Percentiles rank a stretch among this genome's conserved stretches.
Conservation (phyloP, 257 asterid species). For the Solanum peruvianum region DNA sequence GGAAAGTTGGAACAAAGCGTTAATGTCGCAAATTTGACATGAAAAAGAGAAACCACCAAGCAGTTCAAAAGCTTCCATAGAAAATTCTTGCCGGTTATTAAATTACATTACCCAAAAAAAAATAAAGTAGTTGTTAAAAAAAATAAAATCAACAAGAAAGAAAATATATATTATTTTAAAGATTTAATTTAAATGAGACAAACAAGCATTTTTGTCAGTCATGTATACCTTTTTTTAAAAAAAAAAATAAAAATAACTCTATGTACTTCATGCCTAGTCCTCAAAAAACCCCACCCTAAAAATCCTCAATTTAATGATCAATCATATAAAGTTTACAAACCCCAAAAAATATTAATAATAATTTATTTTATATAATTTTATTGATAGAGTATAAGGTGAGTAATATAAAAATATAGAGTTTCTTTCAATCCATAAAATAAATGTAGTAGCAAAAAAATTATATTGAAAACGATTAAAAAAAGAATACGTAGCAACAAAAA, state of each 20-base stretch:
- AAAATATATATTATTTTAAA: neutral
- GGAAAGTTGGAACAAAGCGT: slow-evolving; percentile 28
- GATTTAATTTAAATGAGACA: slow-evolving; percentile 24
- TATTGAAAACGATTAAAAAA: neutral
- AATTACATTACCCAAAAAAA: slow-evolving; percentile 6
- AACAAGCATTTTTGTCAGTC: slow-evolving; percentile 57
- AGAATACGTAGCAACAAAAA: neutral
- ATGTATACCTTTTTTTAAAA: neutral
- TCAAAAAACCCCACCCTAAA: neutral
- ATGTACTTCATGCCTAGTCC: neutral
- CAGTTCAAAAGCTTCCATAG: slow-evolving; percentile 58
- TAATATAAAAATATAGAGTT: neutral
- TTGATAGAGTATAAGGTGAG: neutral
- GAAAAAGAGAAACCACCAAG: slow-evolving; percentile 58
- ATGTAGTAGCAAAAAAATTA: neutral
- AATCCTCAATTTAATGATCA: neutral
- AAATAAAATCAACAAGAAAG: neutral
- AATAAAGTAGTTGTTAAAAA: neutral
- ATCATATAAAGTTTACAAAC: neutral
- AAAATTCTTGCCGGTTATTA: slow-evolving; percentile 50
- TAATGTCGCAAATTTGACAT: slow-evolving; percentile 42
- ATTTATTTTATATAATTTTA: neutral
- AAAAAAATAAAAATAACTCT: neutral
- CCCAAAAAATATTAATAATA: neutral
- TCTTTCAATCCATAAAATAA: neutral